Evolutionary conservation across 192 early-diverging fungal genomes (phyloP).

Genomic region (Podochytrium sp.): DNA sequence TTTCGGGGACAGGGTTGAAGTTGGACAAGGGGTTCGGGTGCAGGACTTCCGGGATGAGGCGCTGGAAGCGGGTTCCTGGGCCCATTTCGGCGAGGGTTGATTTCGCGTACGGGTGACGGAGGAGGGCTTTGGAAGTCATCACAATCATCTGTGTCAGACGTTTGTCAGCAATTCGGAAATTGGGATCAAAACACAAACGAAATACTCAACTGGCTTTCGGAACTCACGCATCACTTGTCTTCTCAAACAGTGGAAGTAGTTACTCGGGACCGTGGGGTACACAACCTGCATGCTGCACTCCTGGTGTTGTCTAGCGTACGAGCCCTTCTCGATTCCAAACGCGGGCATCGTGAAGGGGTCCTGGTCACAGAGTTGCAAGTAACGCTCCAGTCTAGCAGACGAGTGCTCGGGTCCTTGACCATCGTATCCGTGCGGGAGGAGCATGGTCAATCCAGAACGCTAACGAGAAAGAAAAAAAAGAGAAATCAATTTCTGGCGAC

Average conservation of each 20-base stretch:
- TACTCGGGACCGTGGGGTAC: conserved; percentile 95
- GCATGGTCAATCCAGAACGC: conserved; percentile 90
- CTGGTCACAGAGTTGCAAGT: conserved; percentile 93
- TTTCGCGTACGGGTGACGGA: conserved; percentile 92
- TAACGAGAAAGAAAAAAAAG: conserved; percentile 8
- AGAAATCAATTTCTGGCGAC: conserved; percentile 2
- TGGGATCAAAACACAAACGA: conserved; percentile 25
- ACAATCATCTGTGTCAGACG: conserved; percentile 56
- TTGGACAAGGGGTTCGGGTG: conserved; percentile 71
- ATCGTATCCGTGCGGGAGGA: conserved; percentile 97
- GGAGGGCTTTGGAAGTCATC: conserved; percentile 85
- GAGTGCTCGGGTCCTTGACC: conserved; percentile 99
- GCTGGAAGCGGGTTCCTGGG: conserved; percentile 81
- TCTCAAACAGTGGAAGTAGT: conserved; percentile 95
- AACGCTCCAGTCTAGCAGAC: conserved; percentile 92
- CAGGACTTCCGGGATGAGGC: conserved; percentile 87
- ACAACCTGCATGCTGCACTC: conserved; percentile 99
- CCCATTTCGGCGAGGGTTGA: conserved; percentile 83
- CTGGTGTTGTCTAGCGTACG: conserved; percentile 87
- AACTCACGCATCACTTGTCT: conserved; percentile 97
- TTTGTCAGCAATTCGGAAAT: no score
- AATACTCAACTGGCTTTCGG: conserved; percentile 82
- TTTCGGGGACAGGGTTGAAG: conserved; percentile 30
- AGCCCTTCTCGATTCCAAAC: conserved; percentile 45
- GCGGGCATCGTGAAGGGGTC: conserved; percentile 76